Base-by-base conservation (phyloP, 768 basidiomycete species). In the Podaxis pistillaris region DNA sequence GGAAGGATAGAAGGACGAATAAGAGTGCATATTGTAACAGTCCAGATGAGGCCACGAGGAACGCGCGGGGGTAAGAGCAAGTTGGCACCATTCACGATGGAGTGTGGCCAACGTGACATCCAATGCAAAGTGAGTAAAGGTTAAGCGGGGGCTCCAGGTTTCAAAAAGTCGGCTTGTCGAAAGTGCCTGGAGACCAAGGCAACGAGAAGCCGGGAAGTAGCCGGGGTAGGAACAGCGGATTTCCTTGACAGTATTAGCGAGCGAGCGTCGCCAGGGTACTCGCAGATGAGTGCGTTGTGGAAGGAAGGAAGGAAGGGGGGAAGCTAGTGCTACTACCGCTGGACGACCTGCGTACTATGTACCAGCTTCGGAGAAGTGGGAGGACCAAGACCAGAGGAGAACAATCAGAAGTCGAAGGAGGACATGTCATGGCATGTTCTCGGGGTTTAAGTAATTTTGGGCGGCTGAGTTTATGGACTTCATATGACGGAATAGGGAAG, bases 401-500 rank as follows among this genome's bases (percentile, higher is more conserved):
- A 13, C 37, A 15, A 51, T 51, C 33, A 59, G 58, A 59, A 59
- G 19, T 38, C 47, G 47, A 50, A 59, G 57, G 36, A 26, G 22
- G 58, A 47, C 58, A 52, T 37, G 19, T 59, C 38, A 2, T 9
- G 58, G 8, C 33, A 33, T 33, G 33, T 33, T 33, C 33, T 33
- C 33, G 33, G 33, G 46, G 19, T 60, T 60, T 60, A 60, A 60
- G 50, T 60, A 52, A 51, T 24, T 41, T 52, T 38, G 37, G 51
- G 37, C 24, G 36, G 17, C 56, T 28, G 56, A 46, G 17, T 24
- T 24, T 24, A 57, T 51, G 49, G 36, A 51, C 26, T 51, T 60
- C 58, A 52, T 51, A 5, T 60, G 50, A 60, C 58, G 49, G 47
- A 60, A 60, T 60, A 60, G 58, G 58, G 58, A 60, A 60, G 19